A percentile compares a stretch with the other conserved stretches of the same genome.
Evolutionary conservation across 2,329 filamentous ascomycete genomes (phyloP).

Genomic region (Didymella arachidicola): DNA sequence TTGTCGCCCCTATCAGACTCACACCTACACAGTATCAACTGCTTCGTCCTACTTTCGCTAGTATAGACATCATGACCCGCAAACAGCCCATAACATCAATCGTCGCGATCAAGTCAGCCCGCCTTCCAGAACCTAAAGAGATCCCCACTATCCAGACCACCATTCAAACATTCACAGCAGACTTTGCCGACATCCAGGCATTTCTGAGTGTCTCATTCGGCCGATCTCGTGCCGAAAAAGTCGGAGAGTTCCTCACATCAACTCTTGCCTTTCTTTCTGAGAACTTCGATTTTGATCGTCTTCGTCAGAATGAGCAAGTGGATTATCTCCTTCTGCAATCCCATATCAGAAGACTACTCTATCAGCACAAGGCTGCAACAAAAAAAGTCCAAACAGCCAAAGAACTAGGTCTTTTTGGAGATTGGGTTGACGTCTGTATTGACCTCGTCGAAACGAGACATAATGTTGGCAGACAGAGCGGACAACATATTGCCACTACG

Average conservation of each 20-base stretch:
- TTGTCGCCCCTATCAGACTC: conserved; percentile 2
- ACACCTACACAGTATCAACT: background rate
- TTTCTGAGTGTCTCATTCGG: conserved; percentile 7
- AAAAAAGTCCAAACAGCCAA: conserved; percentile 3
- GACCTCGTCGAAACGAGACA: conserved; percentile 7
- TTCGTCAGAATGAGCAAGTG: conserved; percentile 6
- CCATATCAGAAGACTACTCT: conserved; percentile 8
- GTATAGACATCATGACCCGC: conserved; percentile 3
- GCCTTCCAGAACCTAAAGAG: conserved; percentile 9
- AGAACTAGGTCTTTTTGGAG: background rate
- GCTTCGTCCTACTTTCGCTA: background rate
- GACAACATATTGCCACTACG: conserved; percentile 8
- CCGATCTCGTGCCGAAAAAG: conserved; percentile 1
- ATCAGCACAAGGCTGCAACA: conserved; percentile 1
- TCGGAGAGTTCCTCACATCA: conserved; percentile 3
- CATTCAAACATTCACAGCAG: conserved; percentile 9
- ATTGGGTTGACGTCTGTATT: conserved; percentile 8
- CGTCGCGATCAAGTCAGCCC: background rate
- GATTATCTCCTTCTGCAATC: conserved; percentile 10
- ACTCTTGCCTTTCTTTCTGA: conserved; percentile 5
- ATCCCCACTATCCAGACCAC: conserved; percentile 2
- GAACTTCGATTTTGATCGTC: background rate
- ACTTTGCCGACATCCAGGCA: conserved; percentile 10
- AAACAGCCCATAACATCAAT: background rate
- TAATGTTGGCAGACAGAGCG: conserved; percentile 9